These are phyloP conservation scores for Trypanosoma boissoni DNA, from an alignment of 208 protist genomes.

Conservation along the genomic window DNA sequence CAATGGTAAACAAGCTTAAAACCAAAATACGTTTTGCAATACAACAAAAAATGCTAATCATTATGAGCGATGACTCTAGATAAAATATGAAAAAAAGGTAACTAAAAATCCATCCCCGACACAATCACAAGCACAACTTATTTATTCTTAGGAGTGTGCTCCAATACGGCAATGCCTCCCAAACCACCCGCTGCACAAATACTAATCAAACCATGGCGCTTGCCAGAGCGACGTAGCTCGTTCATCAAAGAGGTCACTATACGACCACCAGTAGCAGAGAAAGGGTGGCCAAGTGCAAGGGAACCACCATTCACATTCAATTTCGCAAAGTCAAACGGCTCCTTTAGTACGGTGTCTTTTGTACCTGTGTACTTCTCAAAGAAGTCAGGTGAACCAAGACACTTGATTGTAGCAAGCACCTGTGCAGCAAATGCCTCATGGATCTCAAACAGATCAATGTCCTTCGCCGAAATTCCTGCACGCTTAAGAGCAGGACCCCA, in stretches of 20 bases:
- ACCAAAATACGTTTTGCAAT: no score
- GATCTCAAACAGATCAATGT: conserved; percentile 88
- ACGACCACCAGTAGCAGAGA: conserved; percentile 83
- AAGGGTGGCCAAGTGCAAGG: conserved; percentile 84
- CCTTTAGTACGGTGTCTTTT: conserved; percentile 34
- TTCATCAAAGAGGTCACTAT: conserved; percentile 75
- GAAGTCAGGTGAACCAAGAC: conserved; percentile 65
- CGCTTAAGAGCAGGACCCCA: conserved; percentile 68
- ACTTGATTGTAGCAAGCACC: conserved; percentile 78
- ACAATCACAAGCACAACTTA: background rate
- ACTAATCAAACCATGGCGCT: conserved; percentile 74
- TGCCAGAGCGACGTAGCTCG: conserved; percentile 74
- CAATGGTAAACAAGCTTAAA: no score
- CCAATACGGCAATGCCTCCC: conserved; percentile 69
- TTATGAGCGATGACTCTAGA: no score
- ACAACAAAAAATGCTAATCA: no score
- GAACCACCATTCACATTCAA: conserved; percentile 80
- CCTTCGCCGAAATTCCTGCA: conserved; percentile 62
- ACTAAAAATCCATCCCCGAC: background rate
- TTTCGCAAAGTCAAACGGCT: conserved; percentile 64
- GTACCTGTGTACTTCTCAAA: conserved; percentile 47
- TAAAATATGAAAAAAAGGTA: background rate
- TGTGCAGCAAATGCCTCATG: conserved; percentile 90
- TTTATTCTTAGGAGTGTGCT: conserved; percentile 46
- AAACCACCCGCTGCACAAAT: conserved; percentile 89